A percentile compares a stretch with the other conserved stretches of the same genome.
Evolutionary conservation across 2,329 filamentous ascomycete species (phyloP).

Genomic region (Exophiala calicioides): DNA sequence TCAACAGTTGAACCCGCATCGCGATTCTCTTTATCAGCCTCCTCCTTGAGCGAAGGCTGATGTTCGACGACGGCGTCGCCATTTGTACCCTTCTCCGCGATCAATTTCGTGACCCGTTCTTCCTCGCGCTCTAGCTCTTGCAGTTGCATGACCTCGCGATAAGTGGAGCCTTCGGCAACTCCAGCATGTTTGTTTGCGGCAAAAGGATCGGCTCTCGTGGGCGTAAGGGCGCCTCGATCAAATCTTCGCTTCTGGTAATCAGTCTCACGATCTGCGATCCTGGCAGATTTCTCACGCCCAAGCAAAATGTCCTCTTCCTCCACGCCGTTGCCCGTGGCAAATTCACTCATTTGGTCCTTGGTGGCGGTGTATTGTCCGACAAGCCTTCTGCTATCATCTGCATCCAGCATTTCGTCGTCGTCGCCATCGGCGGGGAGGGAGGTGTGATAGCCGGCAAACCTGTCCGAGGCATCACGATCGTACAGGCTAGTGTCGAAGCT

Average conservation of each 20-base stretch:
- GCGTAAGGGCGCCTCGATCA: slow-evolving; percentile 76
- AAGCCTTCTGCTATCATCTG: slow-evolving; percentile 69
- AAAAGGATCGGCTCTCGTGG: slow-evolving; percentile 83
- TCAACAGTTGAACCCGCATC: slow-evolving; percentile 69
- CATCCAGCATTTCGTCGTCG: slow-evolving; percentile 75
- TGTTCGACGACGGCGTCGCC: slow-evolving; percentile 58
- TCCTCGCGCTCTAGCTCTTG: slow-evolving; percentile 93
- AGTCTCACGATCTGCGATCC: slow-evolving; percentile 89
- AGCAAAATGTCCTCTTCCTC: slow-evolving; percentile 90
- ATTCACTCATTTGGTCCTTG: slow-evolving; percentile 88
- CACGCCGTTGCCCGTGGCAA: slow-evolving; percentile 78
- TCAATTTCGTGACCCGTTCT: slow-evolving; percentile 76
- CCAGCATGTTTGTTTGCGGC: slow-evolving; percentile 71
- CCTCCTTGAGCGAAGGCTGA: slow-evolving; percentile 69
- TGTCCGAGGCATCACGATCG: slow-evolving; percentile 69
- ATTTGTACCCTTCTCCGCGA: slow-evolving; percentile 69
- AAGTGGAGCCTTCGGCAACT: slow-evolving; percentile 67
- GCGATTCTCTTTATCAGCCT: slow-evolving; percentile 68
- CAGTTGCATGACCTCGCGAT: slow-evolving; percentile 86
- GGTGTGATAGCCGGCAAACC: slow-evolving; percentile 86
- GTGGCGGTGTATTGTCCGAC: slow-evolving; percentile 97
- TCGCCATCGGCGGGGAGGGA: slow-evolving; percentile 79
- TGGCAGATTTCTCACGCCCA: slow-evolving; percentile 81
- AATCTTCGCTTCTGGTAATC: slow-evolving; percentile 97
- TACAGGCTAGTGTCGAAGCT: slow-evolving; percentile 84